Base-by-base conservation (phyloP, 805 yeast genomes). In the Schwanniomyces vanrijiae region DNA sequence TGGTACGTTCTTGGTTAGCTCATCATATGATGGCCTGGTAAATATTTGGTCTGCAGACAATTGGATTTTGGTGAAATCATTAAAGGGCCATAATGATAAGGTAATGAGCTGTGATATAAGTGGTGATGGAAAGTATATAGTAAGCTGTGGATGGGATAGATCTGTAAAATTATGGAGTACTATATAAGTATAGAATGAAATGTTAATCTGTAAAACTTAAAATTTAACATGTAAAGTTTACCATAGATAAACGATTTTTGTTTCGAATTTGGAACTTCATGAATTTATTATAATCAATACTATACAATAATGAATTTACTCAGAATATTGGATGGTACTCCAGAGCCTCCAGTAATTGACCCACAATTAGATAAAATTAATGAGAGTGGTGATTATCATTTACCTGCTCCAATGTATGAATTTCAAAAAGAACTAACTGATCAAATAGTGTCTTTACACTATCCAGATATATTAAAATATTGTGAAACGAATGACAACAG, bases 361-460 rank as follows among this genome's bases (percentile, higher is more conserved):
- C 56, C 71, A 24, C 68, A 69, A 33, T 74, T 83, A 21, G 73
- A 71, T n/a, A 73, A 75, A 19, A 61, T 65, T 45, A 75, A 76
- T 49, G 58, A 56, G 3, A 69, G 77, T 9, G 77, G 90, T 10
- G 95, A 86, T 52, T 90, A 88, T 62, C 79, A 82, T 62, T 69
- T 90, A 22, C 87, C 95, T 0, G 84, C 92, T 5, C 91, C 96
- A 3, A 81, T 90, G 83, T 81, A 85, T 45, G 89, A 86, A 51
- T 88, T 88, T 55, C 98, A 92, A 62, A 86, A 84, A 58, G 94
- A 90, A 58, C 74, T 92, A 44, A 88, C 91, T 9, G 96, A 92
- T 64, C 96, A 90, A 61, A 90, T 94, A 25, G 88, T 92, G 10
- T 88, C 96, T 1, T 72, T 90, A 35, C 98, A 92, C 66, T 92